Evolutionary conservation across 2,329 filamentous ascomycete species (phyloP).

Genomic region (Truncatella angustata): DNA sequence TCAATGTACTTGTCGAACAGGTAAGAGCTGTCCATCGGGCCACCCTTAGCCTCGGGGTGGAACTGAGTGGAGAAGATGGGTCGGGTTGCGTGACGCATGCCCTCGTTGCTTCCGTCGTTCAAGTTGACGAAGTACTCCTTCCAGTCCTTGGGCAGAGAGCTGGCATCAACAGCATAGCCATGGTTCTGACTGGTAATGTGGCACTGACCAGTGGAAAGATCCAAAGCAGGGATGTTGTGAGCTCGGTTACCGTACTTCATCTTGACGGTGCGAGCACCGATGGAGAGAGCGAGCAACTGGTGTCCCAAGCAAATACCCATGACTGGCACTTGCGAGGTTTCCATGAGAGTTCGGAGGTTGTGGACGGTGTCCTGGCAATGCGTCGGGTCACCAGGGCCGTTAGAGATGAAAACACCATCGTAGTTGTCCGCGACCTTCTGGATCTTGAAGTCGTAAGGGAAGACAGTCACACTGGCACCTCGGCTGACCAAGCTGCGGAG

Average conservation of each 20-base stretch:
- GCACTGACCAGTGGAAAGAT: slow-evolving; percentile 93
- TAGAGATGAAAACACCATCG: slow-evolving; percentile 98
- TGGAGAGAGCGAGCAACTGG: slow-evolving; percentile 87
- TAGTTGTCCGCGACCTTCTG: slow-evolving; percentile 98
- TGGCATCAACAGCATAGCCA: slow-evolving; percentile 89
- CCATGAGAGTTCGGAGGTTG: slow-evolving; percentile 88
- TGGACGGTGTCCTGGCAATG: slow-evolving; percentile 94
- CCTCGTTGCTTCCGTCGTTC: slow-evolving; percentile 97
- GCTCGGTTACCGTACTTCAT: slow-evolving; percentile 99
- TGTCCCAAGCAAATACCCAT: slow-evolving; percentile 98
- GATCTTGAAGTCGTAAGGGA: slow-evolving; percentile 96
- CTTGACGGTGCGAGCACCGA: slow-evolving; percentile 89
- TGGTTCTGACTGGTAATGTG: slow-evolving; percentile 99
- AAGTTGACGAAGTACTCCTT: slow-evolving; percentile 99
- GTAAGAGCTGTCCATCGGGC: slow-evolving; percentile 92
- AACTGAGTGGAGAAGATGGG: slow-evolving; percentile 99
- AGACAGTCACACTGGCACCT: slow-evolving; percentile 87
- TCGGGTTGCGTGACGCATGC: slow-evolving; percentile 90
- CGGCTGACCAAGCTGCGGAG: slow-evolving; percentile 89
- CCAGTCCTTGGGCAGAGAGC: slow-evolving; percentile 80
- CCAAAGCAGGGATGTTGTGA: slow-evolving; percentile 95
- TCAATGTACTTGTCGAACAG: slow-evolving; percentile 96
- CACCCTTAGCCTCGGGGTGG: slow-evolving; percentile 97
- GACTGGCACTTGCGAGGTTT: slow-evolving; percentile 84
- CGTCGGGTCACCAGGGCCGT: slow-evolving; percentile 95